A percentile compares a stretch with the other conserved stretches of the same genome.
These are phyloP conservation scores for Pyrenophora graminea DNA, from an alignment of 2,329 filamentous ascomycete species.

Conservation along the genomic window DNA sequence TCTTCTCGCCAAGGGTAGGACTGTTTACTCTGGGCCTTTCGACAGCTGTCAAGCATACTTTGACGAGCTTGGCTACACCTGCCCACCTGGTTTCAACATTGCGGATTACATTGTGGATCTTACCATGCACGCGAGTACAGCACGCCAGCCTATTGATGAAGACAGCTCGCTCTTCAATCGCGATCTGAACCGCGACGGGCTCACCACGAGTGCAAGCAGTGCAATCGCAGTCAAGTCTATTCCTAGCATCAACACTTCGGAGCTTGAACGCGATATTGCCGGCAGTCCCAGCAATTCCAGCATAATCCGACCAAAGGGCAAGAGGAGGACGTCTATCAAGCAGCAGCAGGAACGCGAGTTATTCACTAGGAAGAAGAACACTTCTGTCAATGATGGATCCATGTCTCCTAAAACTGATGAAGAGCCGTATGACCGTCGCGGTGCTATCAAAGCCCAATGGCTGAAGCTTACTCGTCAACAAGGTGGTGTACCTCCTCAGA, in stretches of 20 bases:
- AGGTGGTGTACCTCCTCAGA: slow-evolving; percentile 60
- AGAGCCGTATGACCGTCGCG: slow-evolving; percentile 59
- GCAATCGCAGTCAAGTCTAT: slow-evolving; percentile 88
- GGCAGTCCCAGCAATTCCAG: slow-evolving; percentile 66
- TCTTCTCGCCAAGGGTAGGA: slow-evolving; percentile 82
- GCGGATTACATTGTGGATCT: slow-evolving; percentile 96
- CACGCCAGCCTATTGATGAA: slow-evolving; percentile 59
- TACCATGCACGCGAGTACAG: slow-evolving; percentile 87
- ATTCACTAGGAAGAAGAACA: slow-evolving; percentile 78
- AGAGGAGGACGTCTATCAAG: slow-evolving; percentile 78
- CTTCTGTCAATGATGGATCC: slow-evolving; percentile 52
- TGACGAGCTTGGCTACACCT: slow-evolving; percentile 86
- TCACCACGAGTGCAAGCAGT: slow-evolving; percentile 80
- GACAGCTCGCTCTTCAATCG: slow-evolving; percentile 62
- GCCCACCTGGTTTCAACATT: slow-evolving; percentile 97
- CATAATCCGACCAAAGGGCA: slow-evolving; percentile 65
- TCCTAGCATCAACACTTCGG: slow-evolving; percentile 77
- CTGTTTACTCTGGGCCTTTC: slow-evolving; percentile 93
- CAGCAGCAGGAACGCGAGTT: slow-evolving; percentile 87
- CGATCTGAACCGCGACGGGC: slow-evolving; percentile 66
- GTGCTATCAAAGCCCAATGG: slow-evolving; percentile 60
- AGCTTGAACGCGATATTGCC: slow-evolving; percentile 63
- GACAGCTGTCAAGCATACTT: slow-evolving; percentile 89
- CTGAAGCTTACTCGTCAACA: slow-evolving; percentile 61
- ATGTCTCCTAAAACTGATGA: slow-evolving; percentile 66